Conservation (phyloP, 306 rosid genomes). For the Trifolium pratense region DNA sequence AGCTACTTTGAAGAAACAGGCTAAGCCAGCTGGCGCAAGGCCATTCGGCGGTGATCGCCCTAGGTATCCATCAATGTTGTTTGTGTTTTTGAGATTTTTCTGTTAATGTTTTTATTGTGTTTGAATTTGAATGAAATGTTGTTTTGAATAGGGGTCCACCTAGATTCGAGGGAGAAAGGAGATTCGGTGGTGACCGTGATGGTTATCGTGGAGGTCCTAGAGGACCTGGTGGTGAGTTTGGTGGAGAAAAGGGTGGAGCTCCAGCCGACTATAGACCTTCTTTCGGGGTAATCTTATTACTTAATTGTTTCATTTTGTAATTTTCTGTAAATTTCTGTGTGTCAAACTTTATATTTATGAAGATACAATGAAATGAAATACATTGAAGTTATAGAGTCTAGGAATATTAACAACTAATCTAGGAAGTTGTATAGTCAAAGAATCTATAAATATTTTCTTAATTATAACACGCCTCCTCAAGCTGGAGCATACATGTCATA, state of each 20-base stretch:
- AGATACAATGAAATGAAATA: too few species aligned
- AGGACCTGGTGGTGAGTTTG: conserved; percentile 65
- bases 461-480: too few species aligned
- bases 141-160: conserved; percentile 60
- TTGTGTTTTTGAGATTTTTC: background rate
- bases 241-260: conserved; percentile 83
- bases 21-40: conserved; percentile 66
- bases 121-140: background rate
- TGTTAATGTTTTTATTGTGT: background rate
- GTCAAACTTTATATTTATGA: too few species aligned
- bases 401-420: too few species aligned
- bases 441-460: too few species aligned
- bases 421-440: too few species aligned
- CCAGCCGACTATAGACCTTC: conserved; percentile 81
- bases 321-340: too few species aligned
- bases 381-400: too few species aligned
- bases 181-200: conserved; percentile 85
- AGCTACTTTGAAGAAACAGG: conserved; percentile 82
- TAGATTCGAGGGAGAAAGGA: background rate
- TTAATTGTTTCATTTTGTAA: background rate
- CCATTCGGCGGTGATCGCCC: conserved; percentile 90
- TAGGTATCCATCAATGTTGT: conserved; percentile 43
- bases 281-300: conserved; percentile 57
- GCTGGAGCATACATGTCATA: too few species aligned
- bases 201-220: conserved; percentile 84